Conservation (phyloP, 306 rosid genomes). For the Mimosa bimucronata region DNA sequence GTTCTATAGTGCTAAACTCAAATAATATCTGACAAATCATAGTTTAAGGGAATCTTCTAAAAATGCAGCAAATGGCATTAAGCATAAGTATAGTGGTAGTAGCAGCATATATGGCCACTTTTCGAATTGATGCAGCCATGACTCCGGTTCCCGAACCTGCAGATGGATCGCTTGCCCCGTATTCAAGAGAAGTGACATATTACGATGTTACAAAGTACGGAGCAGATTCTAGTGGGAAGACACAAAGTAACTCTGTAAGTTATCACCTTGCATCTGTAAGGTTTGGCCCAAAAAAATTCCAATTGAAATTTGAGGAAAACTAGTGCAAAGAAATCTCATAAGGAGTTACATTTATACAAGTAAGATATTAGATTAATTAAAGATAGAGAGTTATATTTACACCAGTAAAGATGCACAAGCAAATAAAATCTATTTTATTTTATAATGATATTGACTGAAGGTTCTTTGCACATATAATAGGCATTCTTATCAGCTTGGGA, state of each 20-base stretch:
- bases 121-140: slow-evolving; percentile 19
- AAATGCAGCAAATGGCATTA: slow-evolving; percentile 40
- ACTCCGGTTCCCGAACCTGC: slow-evolving; percentile 20
- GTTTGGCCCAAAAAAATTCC: not conserved
- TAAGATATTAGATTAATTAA: too few species aligned
- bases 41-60: slow-evolving; percentile 11
- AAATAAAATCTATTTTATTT: not conserved
- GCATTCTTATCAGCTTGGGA: slow-evolving; percentile 30
- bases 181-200: slow-evolving; percentile 13
- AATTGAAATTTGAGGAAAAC: not conserved
- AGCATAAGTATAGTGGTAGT: slow-evolving; percentile 26
- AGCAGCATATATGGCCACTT: slow-evolving; percentile 28
- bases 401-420: too few species aligned
- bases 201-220: slow-evolving; percentile 37
- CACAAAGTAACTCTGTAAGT: slow-evolving; percentile 34
- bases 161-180: slow-evolving; percentile 20
- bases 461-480: not conserved
- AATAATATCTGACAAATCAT: slow-evolving; percentile 8
- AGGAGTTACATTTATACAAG: not conserved
- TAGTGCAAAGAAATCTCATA: too few species aligned
- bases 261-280: slow-evolving; percentile 13
- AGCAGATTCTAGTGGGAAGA: slow-evolving; percentile 29
- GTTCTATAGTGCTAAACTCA: not conserved
- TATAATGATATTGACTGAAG: not conserved
- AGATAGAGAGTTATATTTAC: not conserved